phyloP scores from a whole-genome alignment of 768 basidiomycete species.

The Lepiota venenata region DNA sequence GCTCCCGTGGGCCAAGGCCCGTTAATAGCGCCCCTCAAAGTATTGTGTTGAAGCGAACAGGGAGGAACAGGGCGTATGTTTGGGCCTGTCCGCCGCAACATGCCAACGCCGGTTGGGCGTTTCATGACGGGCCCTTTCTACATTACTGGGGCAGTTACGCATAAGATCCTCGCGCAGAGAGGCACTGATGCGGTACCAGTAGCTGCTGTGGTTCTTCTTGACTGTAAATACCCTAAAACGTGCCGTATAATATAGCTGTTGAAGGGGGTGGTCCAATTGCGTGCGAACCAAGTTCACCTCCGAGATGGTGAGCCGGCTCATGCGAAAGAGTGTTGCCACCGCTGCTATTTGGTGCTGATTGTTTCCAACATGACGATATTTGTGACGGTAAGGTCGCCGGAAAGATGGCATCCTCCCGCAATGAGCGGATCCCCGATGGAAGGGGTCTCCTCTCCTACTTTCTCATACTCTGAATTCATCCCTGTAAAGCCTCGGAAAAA shows the following conservation, averaged over 20 bases:
- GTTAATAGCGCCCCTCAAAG: no score
- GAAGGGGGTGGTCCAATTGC: not conserved
- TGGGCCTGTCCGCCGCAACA: no score
- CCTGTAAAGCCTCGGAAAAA: constrained; percentile 51
- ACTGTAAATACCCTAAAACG: constrained; percentile 18
- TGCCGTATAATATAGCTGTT: constrained; percentile 1
- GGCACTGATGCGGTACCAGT: not conserved
- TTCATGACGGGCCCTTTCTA: not conserved
- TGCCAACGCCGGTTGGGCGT: no score
- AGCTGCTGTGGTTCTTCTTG: not conserved
- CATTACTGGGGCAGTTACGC: no score
- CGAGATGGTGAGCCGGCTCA: constrained; percentile 21
- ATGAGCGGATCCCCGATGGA: constrained; percentile 15
- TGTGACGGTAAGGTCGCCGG: not conserved
- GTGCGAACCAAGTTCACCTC: not conserved
- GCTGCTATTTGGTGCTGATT: constrained; percentile 18
- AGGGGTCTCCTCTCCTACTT: constrained; percentile 21
- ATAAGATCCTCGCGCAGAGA: no score
- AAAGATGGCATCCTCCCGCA: constrained; percentile 3
- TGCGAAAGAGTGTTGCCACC: not conserved
- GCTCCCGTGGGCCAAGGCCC: no score
- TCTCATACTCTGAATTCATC: constrained; percentile 49
- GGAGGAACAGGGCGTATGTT: no score
- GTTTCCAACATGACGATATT: constrained; percentile 4
- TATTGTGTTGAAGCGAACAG: no score